Percentiles rank a stretch among this genome's conserved stretches.
Evolutionary conservation across 441 rosid genomes (phyloP).

Genomic region (Brassica hybrid): DNA sequence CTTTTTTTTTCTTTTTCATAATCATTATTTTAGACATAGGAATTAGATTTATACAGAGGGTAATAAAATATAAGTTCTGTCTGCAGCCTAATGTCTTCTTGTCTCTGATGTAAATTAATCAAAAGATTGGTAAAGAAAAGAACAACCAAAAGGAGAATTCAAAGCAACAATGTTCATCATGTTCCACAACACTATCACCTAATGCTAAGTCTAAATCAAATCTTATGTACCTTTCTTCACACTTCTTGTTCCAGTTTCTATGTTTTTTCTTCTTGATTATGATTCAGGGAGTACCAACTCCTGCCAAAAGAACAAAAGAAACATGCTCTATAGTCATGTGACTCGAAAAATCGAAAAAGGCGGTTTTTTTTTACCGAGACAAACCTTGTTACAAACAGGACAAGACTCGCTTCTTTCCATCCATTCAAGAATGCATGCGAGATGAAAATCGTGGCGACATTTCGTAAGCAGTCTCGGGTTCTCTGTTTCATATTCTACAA

Average conservation of each 20-base stretch:
- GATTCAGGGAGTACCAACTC: constrained; percentile 29
- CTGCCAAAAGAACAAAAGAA: not conserved
- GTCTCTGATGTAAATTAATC: constrained; percentile 4
- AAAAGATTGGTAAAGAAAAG: constrained; percentile 29
- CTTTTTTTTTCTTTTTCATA: constrained; percentile 19
- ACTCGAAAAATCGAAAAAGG: not conserved
- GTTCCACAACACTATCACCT: constrained; percentile 18
- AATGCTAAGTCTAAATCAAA: constrained; percentile 25
- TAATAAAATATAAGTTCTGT: constrained; percentile 24
- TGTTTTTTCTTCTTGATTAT: constrained; percentile 17
- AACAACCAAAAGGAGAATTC: not conserved
- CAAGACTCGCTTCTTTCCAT: constrained; percentile 95
- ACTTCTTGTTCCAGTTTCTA: not conserved
- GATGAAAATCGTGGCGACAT: constrained; percentile 93
- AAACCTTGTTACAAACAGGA: constrained; percentile 86
- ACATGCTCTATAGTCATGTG: constrained; percentile 2
- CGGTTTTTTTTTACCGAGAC: not conserved
- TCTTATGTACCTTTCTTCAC: constrained; percentile 22
- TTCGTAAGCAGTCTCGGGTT: constrained; percentile 79
- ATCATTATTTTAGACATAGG: constrained; percentile 35
- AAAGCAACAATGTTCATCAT: constrained; percentile 33
- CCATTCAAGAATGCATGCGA: constrained; percentile 97
- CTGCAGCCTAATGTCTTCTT: constrained; percentile 3
- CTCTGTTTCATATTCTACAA: constrained; percentile 83
- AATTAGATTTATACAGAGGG: constrained; percentile 43